Evolutionary conservation across 352 stramenopile genomes (phyloP).

Genomic region (Phytophthora megakarya): DNA sequence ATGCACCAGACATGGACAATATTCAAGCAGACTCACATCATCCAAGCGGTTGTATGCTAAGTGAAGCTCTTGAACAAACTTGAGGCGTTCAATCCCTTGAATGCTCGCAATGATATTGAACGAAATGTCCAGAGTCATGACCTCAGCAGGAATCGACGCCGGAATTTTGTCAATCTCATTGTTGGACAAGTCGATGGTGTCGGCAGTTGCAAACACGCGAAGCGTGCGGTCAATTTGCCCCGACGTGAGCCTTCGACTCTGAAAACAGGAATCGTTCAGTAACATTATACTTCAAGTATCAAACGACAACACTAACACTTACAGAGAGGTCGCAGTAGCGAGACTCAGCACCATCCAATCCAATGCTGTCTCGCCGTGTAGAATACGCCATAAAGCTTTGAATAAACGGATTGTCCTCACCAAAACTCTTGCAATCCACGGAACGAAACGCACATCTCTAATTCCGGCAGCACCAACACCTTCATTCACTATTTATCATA

Average conservation of each 20-base stretch:
- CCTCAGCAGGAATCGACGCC: slow-evolving; percentile 42
- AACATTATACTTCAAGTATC: too few relatives aligned
- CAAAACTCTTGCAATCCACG: not conserved
- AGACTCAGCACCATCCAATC: slow-evolving; percentile 61
- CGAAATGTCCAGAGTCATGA: slow-evolving; percentile 68
- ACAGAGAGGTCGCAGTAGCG: slow-evolving; percentile 74
- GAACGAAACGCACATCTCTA: slow-evolving; percentile 27
- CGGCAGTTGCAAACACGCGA: slow-evolving; percentile 65
- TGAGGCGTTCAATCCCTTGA: slow-evolving; percentile 61
- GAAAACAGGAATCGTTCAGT: slow-evolving; percentile 7
- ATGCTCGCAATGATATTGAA: slow-evolving; percentile 64
- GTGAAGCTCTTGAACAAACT: slow-evolving; percentile 68
- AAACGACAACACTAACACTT: too few relatives aligned
- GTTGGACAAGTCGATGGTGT: slow-evolving; percentile 74
- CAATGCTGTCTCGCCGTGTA: slow-evolving; percentile 46
- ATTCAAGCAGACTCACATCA: slow-evolving; percentile 69
- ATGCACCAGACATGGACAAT: slow-evolving; percentile 57
- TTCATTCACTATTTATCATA: not conserved
- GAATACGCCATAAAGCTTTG: slow-evolving; percentile 24
- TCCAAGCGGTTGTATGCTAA: slow-evolving; percentile 69
- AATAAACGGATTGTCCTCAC: slow-evolving; percentile 4
- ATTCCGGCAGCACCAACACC: slow-evolving; percentile 8
- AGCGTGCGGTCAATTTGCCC: slow-evolving; percentile 65
- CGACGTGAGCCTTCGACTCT: slow-evolving; percentile 63
- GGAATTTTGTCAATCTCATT: slow-evolving; percentile 76